phyloP scores from a whole-genome alignment of 306 rosid genomes.

The Benincasa hispida region DNA sequence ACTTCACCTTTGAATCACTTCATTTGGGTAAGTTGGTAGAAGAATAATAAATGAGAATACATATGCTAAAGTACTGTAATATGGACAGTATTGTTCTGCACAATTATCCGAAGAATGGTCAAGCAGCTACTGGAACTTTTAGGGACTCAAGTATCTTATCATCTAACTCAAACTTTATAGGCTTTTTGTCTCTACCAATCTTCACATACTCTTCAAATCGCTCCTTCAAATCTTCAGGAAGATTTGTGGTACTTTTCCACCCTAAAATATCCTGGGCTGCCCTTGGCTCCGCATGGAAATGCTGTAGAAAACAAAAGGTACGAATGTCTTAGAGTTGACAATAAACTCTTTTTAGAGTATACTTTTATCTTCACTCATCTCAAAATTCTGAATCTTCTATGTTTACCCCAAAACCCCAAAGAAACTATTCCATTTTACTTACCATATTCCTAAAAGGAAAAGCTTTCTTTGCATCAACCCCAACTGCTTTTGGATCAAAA shows the following conservation, averaged over 20 bases:
- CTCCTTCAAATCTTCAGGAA: conserved; percentile 69
- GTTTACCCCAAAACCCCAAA: background rate
- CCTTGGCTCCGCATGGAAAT: conserved; percentile 92
- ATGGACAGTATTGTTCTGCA: background rate
- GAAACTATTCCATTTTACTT: background rate
- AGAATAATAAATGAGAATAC: background rate
- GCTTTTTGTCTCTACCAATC: conserved; percentile 83
- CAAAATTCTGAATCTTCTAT: background rate
- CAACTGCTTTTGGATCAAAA: conserved; percentile 83
- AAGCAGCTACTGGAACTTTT: conserved; percentile 59
- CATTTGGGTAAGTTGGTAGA: background rate
- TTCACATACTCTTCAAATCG: conserved; percentile 65
- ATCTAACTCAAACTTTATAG: conserved; percentile 58
- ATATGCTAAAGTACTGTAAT: background rate
- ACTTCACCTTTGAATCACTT: background rate
- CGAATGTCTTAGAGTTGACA: background rate
- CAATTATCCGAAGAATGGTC: conserved; percentile 7
- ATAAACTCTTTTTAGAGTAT: no score
- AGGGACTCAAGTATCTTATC: conserved; percentile 73
- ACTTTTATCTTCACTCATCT: no score
- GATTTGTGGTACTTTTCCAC: conserved; percentile 55
- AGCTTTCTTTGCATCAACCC: conserved; percentile 78
- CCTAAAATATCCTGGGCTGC: conserved; percentile 78
- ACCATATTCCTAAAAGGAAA: conserved; percentile 85
- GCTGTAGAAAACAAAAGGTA: conserved; percentile 33